Evolutionary conservation across 1,284 basidiomycete species (phyloP).

Genomic region (Xerocomus nothofagi): DNA sequence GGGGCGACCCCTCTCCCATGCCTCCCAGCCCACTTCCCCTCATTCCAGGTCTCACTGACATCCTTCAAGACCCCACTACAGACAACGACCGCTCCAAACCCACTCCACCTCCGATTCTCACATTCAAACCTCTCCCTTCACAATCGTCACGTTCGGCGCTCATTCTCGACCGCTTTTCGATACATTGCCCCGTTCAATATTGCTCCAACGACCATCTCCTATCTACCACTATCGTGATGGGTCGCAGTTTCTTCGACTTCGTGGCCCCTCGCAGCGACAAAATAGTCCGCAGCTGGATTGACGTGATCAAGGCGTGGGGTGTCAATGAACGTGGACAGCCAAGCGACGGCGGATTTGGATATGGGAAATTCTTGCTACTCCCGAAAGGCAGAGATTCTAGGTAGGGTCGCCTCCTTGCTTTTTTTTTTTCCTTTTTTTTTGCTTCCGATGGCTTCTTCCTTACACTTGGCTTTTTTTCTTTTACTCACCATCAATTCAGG

Average conservation of each 20-base stretch:
- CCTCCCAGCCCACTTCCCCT: conserved; percentile 43
- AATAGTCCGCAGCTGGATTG: conserved; percentile 67
- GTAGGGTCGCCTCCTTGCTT: conserved; percentile 25
- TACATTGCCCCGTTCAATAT: conserved; percentile 61
- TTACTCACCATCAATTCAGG: conserved; percentile 16
- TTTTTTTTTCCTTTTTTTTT: background rate
- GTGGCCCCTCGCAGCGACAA: conserved; percentile 60
- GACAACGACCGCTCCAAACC: conserved; percentile 4
- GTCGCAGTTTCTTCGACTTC: conserved; percentile 73
- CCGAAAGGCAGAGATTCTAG: conserved; percentile 59
- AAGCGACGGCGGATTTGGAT: conserved; percentile 78
- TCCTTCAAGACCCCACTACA: conserved; percentile 3
- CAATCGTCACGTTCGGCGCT: conserved; percentile 70
- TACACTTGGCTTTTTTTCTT: background rate
- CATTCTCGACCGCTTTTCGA: conserved; percentile 71
- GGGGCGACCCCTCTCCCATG: conserved; percentile 71
- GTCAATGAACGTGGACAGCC: conserved; percentile 78
- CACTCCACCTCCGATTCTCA: conserved; percentile 33
- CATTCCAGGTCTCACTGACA: conserved; percentile 19
- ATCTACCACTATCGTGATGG: conserved; percentile 53
- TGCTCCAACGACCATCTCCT: conserved; percentile 71
- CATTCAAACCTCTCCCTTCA: conserved; percentile 57
- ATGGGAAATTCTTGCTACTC: conserved; percentile 62
- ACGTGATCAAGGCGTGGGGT: conserved; percentile 73
- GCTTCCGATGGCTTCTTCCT: background rate